These are phyloP conservation scores for Trichoderma sp. DNA, from an alignment of 2,329 filamentous ascomycete genomes.

Conservation along the genomic window DNA sequence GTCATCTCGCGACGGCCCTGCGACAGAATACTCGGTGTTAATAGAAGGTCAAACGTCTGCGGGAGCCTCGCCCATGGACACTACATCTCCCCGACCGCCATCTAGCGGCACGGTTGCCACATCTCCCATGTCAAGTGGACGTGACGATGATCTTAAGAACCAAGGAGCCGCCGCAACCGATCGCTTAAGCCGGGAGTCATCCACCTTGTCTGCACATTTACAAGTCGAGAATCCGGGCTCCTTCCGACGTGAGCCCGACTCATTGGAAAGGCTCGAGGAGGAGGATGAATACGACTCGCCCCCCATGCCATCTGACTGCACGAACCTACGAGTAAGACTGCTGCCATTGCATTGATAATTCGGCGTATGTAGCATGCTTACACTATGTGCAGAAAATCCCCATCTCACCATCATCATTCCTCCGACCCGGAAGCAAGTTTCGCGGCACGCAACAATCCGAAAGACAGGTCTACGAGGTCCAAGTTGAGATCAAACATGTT, in stretches of 20 bases:
- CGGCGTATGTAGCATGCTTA: neutral
- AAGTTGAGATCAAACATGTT: constrained; percentile 95
- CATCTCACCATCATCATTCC: constrained; percentile 77
- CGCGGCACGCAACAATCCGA: constrained; percentile 90
- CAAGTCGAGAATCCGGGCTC: constrained; percentile 22
- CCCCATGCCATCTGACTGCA: constrained; percentile 40
- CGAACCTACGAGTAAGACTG: constrained; percentile 36
- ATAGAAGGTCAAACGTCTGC: constrained; percentile 28
- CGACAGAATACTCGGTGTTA: constrained; percentile 28
- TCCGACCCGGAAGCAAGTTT: constrained; percentile 85
- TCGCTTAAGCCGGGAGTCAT: constrained; percentile 27
- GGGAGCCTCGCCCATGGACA: constrained; percentile 37
- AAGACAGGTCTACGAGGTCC: constrained; percentile 87
- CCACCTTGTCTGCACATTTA: constrained; percentile 17
- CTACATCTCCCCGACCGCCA: constrained; percentile 44
- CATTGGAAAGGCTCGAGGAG: constrained; percentile 26
- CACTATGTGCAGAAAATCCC: constrained; percentile 59
- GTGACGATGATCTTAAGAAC: constrained; percentile 30
- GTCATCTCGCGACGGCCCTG: constrained; percentile 23
- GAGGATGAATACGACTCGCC: constrained; percentile 35
- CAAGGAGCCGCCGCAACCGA: constrained; percentile 25
- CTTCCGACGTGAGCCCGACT: constrained; percentile 25
- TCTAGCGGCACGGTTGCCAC: constrained; percentile 34
- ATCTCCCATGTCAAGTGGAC: constrained; percentile 33
- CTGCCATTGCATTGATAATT: neutral